Evolutionary conservation across 768 basidiomycete species (phyloP).

Genomic region (Fomitopsis serialis): DNA sequence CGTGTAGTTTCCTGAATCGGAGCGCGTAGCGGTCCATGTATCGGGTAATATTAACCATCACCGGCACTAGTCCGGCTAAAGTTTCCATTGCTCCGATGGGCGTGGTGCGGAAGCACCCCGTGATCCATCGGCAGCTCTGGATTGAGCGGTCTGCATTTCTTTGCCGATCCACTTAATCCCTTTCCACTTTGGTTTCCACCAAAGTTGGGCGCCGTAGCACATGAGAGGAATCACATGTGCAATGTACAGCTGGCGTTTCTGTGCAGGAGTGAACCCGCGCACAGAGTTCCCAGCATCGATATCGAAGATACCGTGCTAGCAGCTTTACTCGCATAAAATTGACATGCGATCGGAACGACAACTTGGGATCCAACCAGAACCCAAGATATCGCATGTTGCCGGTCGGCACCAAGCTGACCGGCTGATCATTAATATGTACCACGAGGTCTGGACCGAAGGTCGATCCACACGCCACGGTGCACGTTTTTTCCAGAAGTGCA

Average conservation of each 20-base stretch:
- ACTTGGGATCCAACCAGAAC: slow-evolving; percentile 10
- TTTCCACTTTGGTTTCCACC: slow-evolving; percentile 13
- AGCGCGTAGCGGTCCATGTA: neutral
- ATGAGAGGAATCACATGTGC: slow-evolving; percentile 12
- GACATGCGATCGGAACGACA: slow-evolving; percentile 10
- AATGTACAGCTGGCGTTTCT: slow-evolving; percentile 14
- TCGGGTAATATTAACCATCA: slow-evolving; percentile 2
- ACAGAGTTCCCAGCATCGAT: slow-evolving; percentile 10
- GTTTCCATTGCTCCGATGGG: slow-evolving; percentile 13
- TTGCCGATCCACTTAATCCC: slow-evolving; percentile 2
- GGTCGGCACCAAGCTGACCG: neutral
- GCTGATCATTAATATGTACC: too few relatives aligned
- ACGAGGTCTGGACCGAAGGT: too few relatives aligned
- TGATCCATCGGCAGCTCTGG: slow-evolving; percentile 14
- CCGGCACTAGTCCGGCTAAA: slow-evolving; percentile 12
- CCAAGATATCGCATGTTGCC: slow-evolving; percentile 10
- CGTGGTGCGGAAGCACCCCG: slow-evolving; percentile 13
- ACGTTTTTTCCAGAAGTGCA: slow-evolving; percentile 8
- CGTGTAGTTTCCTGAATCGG: neutral
- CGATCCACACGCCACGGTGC: neutral
- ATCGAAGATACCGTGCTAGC: slow-evolving; percentile 10
- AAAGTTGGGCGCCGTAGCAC: slow-evolving; percentile 15
- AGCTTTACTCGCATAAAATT: slow-evolving; percentile 8
- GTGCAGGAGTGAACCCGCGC: slow-evolving; percentile 8
- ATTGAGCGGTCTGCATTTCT: slow-evolving; percentile 10